A percentile compares a stretch with the other conserved stretches of the same genome.
phyloP scores from a whole-genome alignment of 139 green algal species.

The Trebouxia sp. region DNA sequence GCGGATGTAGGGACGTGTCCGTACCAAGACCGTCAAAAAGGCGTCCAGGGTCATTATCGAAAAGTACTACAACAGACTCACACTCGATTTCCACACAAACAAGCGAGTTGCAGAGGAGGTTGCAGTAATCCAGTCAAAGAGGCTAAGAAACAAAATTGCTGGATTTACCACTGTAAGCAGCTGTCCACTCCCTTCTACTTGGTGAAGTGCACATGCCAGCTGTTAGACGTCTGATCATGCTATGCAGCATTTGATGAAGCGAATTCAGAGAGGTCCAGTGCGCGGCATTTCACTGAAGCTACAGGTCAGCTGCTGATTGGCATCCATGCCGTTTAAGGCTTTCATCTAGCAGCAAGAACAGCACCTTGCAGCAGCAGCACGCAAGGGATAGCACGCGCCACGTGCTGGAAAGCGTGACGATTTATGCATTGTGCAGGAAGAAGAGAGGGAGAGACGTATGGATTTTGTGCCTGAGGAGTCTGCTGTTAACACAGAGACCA shows the following conservation, averaged over 20 bases:
- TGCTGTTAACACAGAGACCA: slow-evolving; percentile 88
- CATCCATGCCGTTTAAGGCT: background rate
- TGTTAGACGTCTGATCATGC: background rate
- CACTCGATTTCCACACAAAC: slow-evolving; percentile 97
- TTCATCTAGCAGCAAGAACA: background rate
- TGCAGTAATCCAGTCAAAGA: slow-evolving; percentile 96
- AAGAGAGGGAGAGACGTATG: slow-evolving; percentile 99
- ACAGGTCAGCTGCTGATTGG: slow-evolving; percentile 61
- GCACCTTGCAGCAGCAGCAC: slow-evolving; percentile 84
- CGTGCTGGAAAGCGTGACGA: background rate
- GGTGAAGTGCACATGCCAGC: background rate
- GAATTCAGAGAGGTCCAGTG: slow-evolving; percentile 98
- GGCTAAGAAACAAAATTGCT: slow-evolving; percentile 99
- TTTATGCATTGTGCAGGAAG: slow-evolving; percentile 76
- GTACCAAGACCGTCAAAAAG: slow-evolving; percentile 99
- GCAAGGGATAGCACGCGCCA: slow-evolving; percentile 88
- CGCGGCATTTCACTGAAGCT: slow-evolving; percentile 99
- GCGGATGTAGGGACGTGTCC: slow-evolving; percentile 92
- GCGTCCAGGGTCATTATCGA: slow-evolving; percentile 96
- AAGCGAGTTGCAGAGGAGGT: slow-evolving; percentile 97
- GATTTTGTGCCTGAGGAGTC: slow-evolving; percentile 99
- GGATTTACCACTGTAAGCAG: slow-evolving; percentile 96
- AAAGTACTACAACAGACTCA: slow-evolving; percentile 99
- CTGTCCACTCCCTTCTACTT: background rate
- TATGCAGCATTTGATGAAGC: slow-evolving; percentile 99